Evolutionary conservation across 495 filamentous ascomycete species (phyloP), one percentile per base, ranked within the genome.

Genomic region (Xylaria scruposa): DNA sequence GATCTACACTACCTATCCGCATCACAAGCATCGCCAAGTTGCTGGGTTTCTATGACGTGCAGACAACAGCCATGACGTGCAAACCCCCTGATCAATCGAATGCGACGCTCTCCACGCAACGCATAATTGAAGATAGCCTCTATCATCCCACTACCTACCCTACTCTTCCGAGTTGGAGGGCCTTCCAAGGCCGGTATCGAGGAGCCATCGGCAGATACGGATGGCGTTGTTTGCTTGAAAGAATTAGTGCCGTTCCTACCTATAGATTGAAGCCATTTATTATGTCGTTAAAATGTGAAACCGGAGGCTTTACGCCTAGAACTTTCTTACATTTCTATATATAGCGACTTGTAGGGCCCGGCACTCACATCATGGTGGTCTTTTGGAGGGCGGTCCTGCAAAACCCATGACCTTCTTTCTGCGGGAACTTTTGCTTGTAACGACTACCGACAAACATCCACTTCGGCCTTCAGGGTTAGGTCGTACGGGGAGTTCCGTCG

Each of bases 321-420:
- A 21, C 26, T 62, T 62, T 62, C 68, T 62, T 53, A 44, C 42
- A 38, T 36, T 47, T 62, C 68, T 70, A 70, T 70, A 62, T 62
- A 70, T 70, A 70, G 68, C 19, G 56, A 19, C 58, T 29, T 3
- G 4, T 29, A 59, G 19, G 31, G 17, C 44, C 29, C 54, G 67
- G 36, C 54, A 68, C 46, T 31, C 17, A 12, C 15, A 49, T 56
- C 26, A 15, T 31, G 21, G 53, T 31, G 21, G 53, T 56, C 26
- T 29, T 56, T 31, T 56, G 53, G 53, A 56, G 24, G 53, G 26
- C 53, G 2, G 21, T 13, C 47, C 24, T 29, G 24, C 24, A 21
- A 54, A 3, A 54, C 21, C 51, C 51, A 26, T 42, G n/a, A 38
- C 21, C 8, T 26, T 24, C 26, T 24, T 29, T 62, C 36, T 44